Evolutionary conservation across 2,329 filamentous ascomycete genomes (phyloP), one percentile per base, ranked within the genome.

Genomic region (Aspergillus spinulosporus): DNA sequence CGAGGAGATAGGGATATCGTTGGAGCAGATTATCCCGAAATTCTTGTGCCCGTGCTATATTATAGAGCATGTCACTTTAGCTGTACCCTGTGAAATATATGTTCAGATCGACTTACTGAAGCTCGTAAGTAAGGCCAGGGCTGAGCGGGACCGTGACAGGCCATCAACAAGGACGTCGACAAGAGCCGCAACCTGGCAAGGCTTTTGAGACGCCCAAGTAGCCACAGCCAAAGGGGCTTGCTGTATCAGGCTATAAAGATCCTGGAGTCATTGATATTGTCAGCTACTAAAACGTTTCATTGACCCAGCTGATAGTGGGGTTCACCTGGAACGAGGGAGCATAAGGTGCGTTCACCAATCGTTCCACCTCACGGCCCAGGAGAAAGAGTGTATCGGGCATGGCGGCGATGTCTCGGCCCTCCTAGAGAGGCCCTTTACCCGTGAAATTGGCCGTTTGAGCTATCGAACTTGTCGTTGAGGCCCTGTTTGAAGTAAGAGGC

Each of bases 81-180:
- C 55, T 44, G 45, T 52, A 46, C 56, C 32, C 6, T 4, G 2
- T 14, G 39, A 11, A 8, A 21, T 21, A 26, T 40, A 43, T 6
- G 29, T 7, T n/a, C 9, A 2, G 4, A 39, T 42, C 6, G n/a
- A 4, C 66, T 59, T 54, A 83, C 81, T 76, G 31, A 85, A 75
- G 37, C 63, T 67, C n/a, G 75, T 68, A 39, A 86, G 66, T 29
- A 85, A 71, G 31, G 75, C 70, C 54, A 84, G 63, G 4, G 81
- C 76, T 58, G 80, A 79, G 3, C 77, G 73, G 69, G 81, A 83
- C 45, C 78, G 74, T 34, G 79, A 74, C 36, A 85, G 67, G 29
- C 77, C 79, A 57, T 81, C 77, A 31, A 80, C 66, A 14, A 83
- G 63, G 34, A 71, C 69, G n/a, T 69, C 70, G 12, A 74, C 73